Base-by-base conservation (phyloP, 2,329 filamentous ascomycete genomes). In the Ophiostoma ulmi region DNA sequence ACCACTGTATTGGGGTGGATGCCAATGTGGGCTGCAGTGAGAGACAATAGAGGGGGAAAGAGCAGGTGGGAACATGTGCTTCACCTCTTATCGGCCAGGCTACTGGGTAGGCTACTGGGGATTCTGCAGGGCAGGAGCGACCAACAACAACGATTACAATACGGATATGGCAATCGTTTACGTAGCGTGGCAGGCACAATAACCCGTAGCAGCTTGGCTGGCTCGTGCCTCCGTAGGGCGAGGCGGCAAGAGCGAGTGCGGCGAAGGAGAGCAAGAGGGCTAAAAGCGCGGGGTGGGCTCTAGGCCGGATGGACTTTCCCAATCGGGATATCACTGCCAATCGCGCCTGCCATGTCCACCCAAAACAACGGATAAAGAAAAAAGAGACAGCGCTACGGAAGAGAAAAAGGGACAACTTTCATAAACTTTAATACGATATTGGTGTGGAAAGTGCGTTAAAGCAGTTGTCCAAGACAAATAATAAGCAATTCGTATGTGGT, bases 181-280 rank as follows among this genome's bases (percentile, higher is more conserved):
- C 63, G 58, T 63, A 63, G 58, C 22, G 52, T 26, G 52, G 52
- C 52, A 26, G 52, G 52, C 52, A 58, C 52, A 58, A 58, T 26
- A 10, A 3, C 52, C 52, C 52, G 52, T 11, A 58, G 52, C 22
- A 5, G 44, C 14, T 48, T 48, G 44, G 44, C 17, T 58, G 52
- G 52, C 52, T 58, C 52, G 52, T 58, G 52, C 52, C 52, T 58
- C 11, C 52, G 52, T 58, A 58, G n/a, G 52, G 52, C 52, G 52
- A 58, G 52, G 35, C 61, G 35, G 61, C 61, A 64, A 64, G 61
- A 64, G 61, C 61, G 61, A 64, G 31, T 58, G 61, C 61, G 61
- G 61, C 61, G 31, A 63, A 22, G 26, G 58, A 31, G 58, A 35
- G 14, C 26, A 63, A 36, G 58, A 63, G 58, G 26, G 58, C 26